Base-by-base conservation (phyloP, 257 asterid genomes). In the Solanum medicagineum region DNA sequence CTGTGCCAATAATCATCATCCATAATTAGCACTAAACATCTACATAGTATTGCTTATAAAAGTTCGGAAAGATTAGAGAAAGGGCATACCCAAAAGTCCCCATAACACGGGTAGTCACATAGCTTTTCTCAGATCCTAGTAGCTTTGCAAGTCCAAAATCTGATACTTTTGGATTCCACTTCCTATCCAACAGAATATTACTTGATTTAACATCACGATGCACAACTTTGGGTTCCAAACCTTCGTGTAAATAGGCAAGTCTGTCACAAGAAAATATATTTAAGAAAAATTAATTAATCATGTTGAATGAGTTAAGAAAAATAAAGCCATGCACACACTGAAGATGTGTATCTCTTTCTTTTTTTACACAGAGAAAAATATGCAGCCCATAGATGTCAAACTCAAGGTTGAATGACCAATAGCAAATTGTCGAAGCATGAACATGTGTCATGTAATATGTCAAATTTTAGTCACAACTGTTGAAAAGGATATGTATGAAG, bases 121-220 rank as follows among this genome's bases (percentile, higher is more conserved):
- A 92, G 93, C 98, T 95, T 90, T 92, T 97, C 96, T 94, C 99
- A 3, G 98, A 83, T 84, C 94, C 98, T 84, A 97, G 80, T 42
- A 97, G 88, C 87, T 97, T 97, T 86, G 99, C 99, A 68, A 97
- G 97, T 84, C 99, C 99, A 82, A 97, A 95, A 86, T 97, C 99
- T 40, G 99, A 97, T 56, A 97, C 98, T 91, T 91, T 95, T 5
- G 99, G 73, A 70, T 91, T 93, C 99, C 98, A 95, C 85, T 92
- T 94, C 88, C 92, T 86, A 84, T 97, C 99, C 87, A 97, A 87
- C 62, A 97, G 98, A 88, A 97, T 94, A 91, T 97, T 97, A 91
- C 99, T 97, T 54, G 99, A 95, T 86, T 97, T 97, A 85, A 97
- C 97, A 88, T 97, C 99, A 44, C 99, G 99, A 85, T 97, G 99